These are phyloP conservation scores for Lactarius vividus DNA, from an alignment of 768 basidiomycete species.

Conservation along the genomic window DNA sequence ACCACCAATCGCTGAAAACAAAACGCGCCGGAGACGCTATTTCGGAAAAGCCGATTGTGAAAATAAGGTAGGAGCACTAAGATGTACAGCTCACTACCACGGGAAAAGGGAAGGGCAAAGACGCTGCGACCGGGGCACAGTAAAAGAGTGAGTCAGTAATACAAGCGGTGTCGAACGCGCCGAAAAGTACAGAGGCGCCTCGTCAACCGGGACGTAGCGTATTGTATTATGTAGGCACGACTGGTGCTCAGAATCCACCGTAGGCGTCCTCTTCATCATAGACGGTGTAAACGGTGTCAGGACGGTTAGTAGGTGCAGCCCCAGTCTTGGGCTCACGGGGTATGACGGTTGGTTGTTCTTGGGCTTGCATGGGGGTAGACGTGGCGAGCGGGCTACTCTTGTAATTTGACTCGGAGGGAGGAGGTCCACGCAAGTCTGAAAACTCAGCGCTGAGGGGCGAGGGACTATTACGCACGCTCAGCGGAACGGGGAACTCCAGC, in stretches of 20 bases:
- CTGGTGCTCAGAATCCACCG: slow-evolving; percentile 52
- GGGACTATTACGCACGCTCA: slow-evolving; percentile 25
- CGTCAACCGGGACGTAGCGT: slow-evolving; percentile 13
- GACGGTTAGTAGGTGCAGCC: slow-evolving; percentile 37
- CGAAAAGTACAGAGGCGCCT: slow-evolving; percentile 8
- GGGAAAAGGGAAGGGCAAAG: background rate
- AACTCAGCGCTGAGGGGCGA: slow-evolving; percentile 32
- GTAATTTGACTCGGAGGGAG: slow-evolving; percentile 26
- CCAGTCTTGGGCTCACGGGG: slow-evolving; percentile 24
- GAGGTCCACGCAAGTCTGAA: slow-evolving; percentile 27
- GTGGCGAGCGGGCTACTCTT: slow-evolving; percentile 25
- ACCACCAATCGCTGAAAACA: slow-evolving; percentile 1
- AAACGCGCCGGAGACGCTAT: slow-evolving; percentile 3
- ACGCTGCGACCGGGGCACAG: slow-evolving; percentile 15
- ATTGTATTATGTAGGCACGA: background rate
- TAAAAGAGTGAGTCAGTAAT: background rate
- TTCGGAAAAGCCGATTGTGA: background rate
- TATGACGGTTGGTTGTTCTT: slow-evolving; percentile 13
- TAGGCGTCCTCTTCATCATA: slow-evolving; percentile 71
- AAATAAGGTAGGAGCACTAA: background rate
- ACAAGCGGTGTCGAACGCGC: slow-evolving; percentile 7
- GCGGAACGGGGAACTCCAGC: slow-evolving; percentile 31
- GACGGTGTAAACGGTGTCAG: slow-evolving; percentile 47
- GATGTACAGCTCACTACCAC: slow-evolving; percentile 2
- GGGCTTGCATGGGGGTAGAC: slow-evolving; percentile 12